Evolutionary conservation across 2,329 filamentous ascomycete species (phyloP).

Genomic region (Colletotrichum caudatum): DNA sequence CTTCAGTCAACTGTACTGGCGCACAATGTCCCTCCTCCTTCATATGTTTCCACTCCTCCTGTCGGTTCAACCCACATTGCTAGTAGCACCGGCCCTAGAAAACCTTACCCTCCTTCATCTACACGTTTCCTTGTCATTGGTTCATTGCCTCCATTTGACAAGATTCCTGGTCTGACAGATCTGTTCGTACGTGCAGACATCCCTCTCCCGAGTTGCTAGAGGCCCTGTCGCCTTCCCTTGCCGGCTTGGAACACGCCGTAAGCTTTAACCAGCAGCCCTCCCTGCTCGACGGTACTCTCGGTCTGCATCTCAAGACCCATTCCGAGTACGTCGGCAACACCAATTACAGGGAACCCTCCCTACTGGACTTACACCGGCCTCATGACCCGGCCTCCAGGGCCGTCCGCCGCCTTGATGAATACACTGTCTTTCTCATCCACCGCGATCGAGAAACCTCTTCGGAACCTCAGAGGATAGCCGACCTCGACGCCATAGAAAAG

Average conservation of each 20-base stretch:
- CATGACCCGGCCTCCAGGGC: constrained; percentile 52
- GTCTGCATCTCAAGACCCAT: constrained; percentile 69
- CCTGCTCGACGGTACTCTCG: constrained; percentile 59
- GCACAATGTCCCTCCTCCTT: constrained; percentile 26
- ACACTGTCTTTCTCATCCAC: constrained; percentile 53
- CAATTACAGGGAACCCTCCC: constrained; percentile 67
- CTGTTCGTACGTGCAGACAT: constrained; percentile 21
- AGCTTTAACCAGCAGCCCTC: constrained; percentile 41
- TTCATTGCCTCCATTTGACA: not conserved
- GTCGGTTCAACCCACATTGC: constrained; percentile 9
- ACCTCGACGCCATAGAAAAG: constrained; percentile 67
- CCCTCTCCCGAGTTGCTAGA: constrained; percentile 41
- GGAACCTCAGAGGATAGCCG: constrained; percentile 55
- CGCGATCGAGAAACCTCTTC: constrained; percentile 52
- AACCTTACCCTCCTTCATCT: not conserved
- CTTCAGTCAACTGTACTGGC: not conserved
- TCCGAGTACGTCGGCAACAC: constrained; percentile 71
- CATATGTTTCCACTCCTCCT: not conserved
- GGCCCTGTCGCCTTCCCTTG: constrained; percentile 39
- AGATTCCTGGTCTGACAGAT: constrained; percentile 16
- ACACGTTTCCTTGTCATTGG: not conserved
- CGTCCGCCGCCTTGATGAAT: constrained; percentile 51
- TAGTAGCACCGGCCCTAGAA: not conserved
- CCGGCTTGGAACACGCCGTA: constrained; percentile 40
- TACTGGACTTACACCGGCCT: constrained; percentile 68